These are phyloP conservation scores for Apophysomyces sp. DNA, from an alignment of 371 early-diverging fungal genomes.

Conservation along the genomic window DNA sequence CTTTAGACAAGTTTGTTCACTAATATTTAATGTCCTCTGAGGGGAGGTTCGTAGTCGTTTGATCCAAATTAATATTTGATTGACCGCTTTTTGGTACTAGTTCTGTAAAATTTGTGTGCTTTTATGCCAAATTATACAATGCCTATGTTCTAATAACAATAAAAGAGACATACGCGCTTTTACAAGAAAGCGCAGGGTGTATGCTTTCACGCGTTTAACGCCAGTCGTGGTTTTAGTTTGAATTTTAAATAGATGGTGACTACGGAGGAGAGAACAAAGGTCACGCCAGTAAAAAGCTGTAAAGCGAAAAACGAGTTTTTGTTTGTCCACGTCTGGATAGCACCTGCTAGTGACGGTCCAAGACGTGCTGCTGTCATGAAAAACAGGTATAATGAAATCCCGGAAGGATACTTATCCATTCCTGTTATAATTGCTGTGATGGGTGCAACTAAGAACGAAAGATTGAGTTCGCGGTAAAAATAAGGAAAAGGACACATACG, in stretches of 20 bases:
- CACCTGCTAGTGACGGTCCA: conserved; percentile 17
- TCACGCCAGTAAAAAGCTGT: conserved; percentile 12
- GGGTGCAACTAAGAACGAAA: conserved; percentile 10
- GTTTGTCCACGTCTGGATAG: conserved; percentile 13
- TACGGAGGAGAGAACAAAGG: conserved; percentile 10
- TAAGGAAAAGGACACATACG: conserved; percentile 11
- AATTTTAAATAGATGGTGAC: conserved; percentile 23
- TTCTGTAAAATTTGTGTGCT: neutral
- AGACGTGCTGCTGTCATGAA: conserved; percentile 15
- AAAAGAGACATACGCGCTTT: neutral
- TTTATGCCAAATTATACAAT: conserved; percentile 2
- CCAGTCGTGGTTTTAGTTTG: conserved; percentile 13
- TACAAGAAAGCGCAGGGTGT: neutral
- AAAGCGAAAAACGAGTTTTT: conserved; percentile 12
- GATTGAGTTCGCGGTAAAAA: neutral
- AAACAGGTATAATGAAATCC: conserved; percentile 15
- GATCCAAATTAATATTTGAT: no score
- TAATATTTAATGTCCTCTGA: no score
- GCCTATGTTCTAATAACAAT: neutral
- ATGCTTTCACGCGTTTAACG: conserved; percentile 9
- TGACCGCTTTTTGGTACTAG: no score
- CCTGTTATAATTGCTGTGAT: conserved; percentile 18
- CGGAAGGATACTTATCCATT: conserved; percentile 13
- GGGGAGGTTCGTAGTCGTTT: no score
- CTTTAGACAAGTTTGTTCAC: no score